A percentile compares a stretch with the other conserved stretches of the same genome.
phyloP scores from a whole-genome alignment of 768 basidiomycete genomes.

The Trametes elegans region DNA sequence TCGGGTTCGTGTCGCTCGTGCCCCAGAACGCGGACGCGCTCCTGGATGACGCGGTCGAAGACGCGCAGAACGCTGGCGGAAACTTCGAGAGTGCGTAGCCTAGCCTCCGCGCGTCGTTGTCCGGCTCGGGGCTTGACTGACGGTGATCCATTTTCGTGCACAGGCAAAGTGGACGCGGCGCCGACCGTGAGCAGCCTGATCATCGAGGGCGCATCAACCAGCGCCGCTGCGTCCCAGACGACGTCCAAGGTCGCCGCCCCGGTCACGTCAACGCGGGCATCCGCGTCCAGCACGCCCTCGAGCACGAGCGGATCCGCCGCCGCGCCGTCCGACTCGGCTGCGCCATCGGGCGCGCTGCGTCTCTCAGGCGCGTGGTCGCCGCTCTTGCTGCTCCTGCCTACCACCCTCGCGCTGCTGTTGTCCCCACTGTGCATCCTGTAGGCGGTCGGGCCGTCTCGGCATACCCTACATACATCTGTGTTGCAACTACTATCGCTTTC shows the following conservation, averaged over 20 bases:
- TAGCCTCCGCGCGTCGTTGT: too few relatives aligned
- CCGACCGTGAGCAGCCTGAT: constrained; percentile 14
- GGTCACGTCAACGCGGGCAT: neutral
- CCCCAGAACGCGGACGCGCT: constrained; percentile 50
- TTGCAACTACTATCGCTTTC: too few relatives aligned
- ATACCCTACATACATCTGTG: neutral
- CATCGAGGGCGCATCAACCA: neutral
- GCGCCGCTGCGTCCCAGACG: neutral
- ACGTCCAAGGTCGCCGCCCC: neutral
- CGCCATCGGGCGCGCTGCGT: neutral
- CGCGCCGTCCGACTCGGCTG: neutral
- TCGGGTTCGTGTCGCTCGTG: constrained; percentile 73
- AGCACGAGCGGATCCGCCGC: neutral
- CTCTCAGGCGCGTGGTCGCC: neutral
- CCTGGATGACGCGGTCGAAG: constrained; percentile 36
- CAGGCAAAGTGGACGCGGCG: constrained; percentile 11
- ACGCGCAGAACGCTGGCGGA: constrained; percentile 29
- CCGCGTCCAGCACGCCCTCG: neutral
- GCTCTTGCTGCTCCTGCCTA: neutral
- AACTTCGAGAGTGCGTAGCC: constrained; percentile 11
- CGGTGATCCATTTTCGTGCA: too few relatives aligned
- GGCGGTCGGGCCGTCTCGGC: neutral
- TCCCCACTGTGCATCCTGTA: neutral
- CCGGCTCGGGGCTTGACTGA: neutral
- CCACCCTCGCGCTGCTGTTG: neutral